Base-by-base conservation (phyloP, 2,329 filamentous ascomycete species). In the Zasmidium cellare region DNA sequence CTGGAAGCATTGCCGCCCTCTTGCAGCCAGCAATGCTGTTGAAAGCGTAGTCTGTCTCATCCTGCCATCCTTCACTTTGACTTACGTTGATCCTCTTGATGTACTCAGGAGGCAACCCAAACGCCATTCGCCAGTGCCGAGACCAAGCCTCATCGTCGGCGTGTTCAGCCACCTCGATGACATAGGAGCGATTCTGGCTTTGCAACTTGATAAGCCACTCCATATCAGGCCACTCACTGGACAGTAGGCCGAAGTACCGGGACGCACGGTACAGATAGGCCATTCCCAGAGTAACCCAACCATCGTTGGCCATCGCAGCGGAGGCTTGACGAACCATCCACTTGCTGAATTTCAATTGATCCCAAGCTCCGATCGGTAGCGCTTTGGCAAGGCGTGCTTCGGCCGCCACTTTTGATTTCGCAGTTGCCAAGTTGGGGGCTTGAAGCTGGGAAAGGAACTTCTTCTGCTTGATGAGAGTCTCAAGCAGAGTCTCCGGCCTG, bases 201-300 rank as follows among this genome's bases (percentile, higher is more conserved):
- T 54, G 52, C 16, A 54, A 25, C 3, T 3, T 22, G 23, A 54
- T 48, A 16, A 54, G 20, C 41, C 52, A 54, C 19, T 54, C 52
- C 41, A 54, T 41, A 35, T 54, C 52, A 35, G 22, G 22, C 41
- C 52, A 54, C 7, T 28, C 16, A 23, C 20, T 38, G 24, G 16
- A n/a, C 18, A 54, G 18, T 7, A 54, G 23, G 5, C 22, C 52
- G 31, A 23, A 54, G 41, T 46, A 25, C 11, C n/a, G 52, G n/a
- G 41, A 23, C 11, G 52, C 52, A 18, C 52, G 52, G 19, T 54
- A 54, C 20, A 54, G 41, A 41, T 54, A 54, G 2, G 41, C 52
- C 2, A 54, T 20, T 14, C 41, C 20, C n/a, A 28, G 20, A n/a
- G 45, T 31, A 20, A 46, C 24, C 52, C 52, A 54, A 12, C 52